phyloP scores from a whole-genome alignment of 495 filamentous ascomycete species.

The Geopyxis carbonaria region DNA sequence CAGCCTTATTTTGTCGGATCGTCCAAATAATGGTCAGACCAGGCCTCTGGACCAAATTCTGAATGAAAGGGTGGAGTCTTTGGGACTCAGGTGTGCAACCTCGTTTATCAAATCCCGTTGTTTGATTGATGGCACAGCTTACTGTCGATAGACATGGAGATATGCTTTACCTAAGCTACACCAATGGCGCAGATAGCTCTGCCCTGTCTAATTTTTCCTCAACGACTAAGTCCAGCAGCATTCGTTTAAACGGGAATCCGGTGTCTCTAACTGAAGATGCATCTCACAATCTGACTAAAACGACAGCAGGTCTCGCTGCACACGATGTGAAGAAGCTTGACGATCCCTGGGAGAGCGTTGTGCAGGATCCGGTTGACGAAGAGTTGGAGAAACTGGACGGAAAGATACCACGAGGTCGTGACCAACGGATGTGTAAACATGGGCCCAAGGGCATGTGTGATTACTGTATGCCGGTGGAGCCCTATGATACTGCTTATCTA shows the following conservation, averaged over 20 bases:
- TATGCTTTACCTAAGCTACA: slow-evolving; percentile 70
- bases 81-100: slow-evolving; percentile 47
- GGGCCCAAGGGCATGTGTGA: slow-evolving; percentile 97
- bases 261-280: slow-evolving; percentile 51
- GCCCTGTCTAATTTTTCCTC: slow-evolving; percentile 22
- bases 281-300: slow-evolving; percentile 42
- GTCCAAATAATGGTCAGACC: slow-evolving; percentile 55
- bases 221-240: slow-evolving; percentile 19
- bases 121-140: not conserved
- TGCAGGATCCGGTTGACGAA: slow-evolving; percentile 74
- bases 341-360: slow-evolving; percentile 84
- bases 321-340: slow-evolving; percentile 39
- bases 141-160: slow-evolving; percentile 56
- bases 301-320: slow-evolving; percentile 29
- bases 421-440: slow-evolving; percentile 84
- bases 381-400: slow-evolving; percentile 75
- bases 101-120: not conserved
- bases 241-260: slow-evolving; percentile 59
- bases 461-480: slow-evolving; percentile 96
- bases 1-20: slow-evolving; percentile 65
- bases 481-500: slow-evolving; percentile 73
- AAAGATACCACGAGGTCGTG: slow-evolving; percentile 64
- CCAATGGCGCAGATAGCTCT: slow-evolving; percentile 28
- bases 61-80: slow-evolving; percentile 47
- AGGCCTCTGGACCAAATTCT: slow-evolving; percentile 50